Base-by-base conservation (phyloP, 306 rosid genomes). In the Styphnolobium japonicum region DNA sequence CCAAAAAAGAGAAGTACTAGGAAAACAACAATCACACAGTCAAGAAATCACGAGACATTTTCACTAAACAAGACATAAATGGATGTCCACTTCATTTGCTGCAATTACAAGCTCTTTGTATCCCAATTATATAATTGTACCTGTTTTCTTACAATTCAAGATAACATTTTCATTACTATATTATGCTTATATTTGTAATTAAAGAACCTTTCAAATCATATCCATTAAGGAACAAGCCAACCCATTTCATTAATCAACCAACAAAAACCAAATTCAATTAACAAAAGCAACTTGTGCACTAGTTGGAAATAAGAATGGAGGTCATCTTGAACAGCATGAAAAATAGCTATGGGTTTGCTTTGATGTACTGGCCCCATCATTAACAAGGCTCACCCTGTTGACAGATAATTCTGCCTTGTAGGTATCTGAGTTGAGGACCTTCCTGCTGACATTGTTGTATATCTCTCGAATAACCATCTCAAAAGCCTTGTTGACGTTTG, bases 401-500 rank as follows among this genome's bases (percentile, higher is more conserved):
- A 92, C 93, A 2, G 97, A 94, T 79, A 94, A 87, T 77, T 94
- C 98, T 11, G 98, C 94, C 82, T 94, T 92, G 91, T 94, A 94
- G 12, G 94, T 83, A 21, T 94, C 98, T 0, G 98, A 94, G 83
- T 90, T 92, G 66, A 94, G 90, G 36, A 94, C 98, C 86, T 92
- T 94, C 81, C 97, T 87, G 89, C 98, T 92, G 29, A 92, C 97
- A 61, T 90, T 94, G 89, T 81, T 90, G 88, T 90, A 94, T 72
- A 94, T 94, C 83, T 94, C 98, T 73, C 86, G 78, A 69, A 94
- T 94, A 40, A 94, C 97, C 77, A 90, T 85, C 81, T 94, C 98
- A 29, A 94, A 94, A 12, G 98, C 97, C 49, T 85, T 89, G 71
- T 80, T 90, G 2, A 94, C 98, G 65, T 94, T 94, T 27, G 93